These are phyloP conservation scores for Lasiodiplodia citricola DNA, from an alignment of 2,329 filamentous ascomycete species.

Conservation along the genomic window DNA sequence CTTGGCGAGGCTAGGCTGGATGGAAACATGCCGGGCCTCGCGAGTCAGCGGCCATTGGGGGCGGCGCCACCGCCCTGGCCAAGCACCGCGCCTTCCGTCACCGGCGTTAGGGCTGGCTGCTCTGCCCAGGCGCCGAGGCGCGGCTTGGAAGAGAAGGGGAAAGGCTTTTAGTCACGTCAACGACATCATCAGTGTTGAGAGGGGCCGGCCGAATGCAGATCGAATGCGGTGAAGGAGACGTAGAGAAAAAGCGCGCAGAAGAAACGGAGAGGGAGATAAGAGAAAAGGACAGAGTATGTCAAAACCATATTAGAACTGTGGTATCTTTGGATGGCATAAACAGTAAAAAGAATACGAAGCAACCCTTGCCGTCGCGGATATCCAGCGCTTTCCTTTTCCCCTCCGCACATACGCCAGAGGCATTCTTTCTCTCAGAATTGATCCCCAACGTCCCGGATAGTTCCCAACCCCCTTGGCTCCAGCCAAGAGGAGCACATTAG, in stretches of 20 bases:
- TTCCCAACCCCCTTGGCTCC: background rate
- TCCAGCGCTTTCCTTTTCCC: background rate
- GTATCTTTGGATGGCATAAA: conserved; percentile 13
- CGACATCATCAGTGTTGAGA: background rate
- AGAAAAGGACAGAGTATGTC: background rate
- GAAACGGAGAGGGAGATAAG: background rate
- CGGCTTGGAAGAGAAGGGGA: background rate
- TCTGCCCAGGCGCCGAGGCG: background rate
- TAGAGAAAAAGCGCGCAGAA: background rate
- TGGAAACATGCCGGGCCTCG: background rate
- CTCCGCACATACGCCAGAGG: background rate
- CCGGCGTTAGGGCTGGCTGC: background rate
- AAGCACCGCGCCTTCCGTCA: conserved; percentile 16
- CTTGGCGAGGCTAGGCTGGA: background rate
- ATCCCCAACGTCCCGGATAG: background rate
- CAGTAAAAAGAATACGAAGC: background rate
- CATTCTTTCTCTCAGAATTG: background rate
- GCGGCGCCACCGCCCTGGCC: background rate
- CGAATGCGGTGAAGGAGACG: background rate
- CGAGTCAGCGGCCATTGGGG: background rate
- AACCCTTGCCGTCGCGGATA: background rate
- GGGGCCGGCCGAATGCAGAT: background rate
- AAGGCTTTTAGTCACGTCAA: conserved; percentile 12
- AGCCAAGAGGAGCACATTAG: conserved; percentile 1
- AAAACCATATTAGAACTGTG: conserved; percentile 9